These are phyloP conservation scores for Dictyostelium citrinum DNA, from an alignment of 78 protist species.

Conservation along the genomic window DNA sequence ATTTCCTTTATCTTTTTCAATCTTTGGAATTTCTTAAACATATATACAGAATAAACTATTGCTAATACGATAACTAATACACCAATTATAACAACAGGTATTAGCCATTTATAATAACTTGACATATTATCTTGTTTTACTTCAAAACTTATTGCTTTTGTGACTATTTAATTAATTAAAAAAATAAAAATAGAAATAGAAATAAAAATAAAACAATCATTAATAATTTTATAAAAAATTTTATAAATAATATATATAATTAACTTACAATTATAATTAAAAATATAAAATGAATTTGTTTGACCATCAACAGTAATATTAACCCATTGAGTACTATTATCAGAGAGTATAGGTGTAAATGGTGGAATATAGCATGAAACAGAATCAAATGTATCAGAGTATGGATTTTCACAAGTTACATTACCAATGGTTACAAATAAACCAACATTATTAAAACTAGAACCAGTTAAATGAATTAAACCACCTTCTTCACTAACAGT, in stretches of 20 bases:
- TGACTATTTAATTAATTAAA: background rate
- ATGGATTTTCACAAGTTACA: background rate
- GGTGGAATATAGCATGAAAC: background rate
- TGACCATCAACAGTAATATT: background rate
- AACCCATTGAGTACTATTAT: background rate
- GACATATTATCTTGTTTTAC: background rate
- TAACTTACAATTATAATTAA: background rate
- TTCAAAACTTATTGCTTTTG: background rate
- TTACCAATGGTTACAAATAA: background rate
- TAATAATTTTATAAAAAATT: too few relatives aligned
- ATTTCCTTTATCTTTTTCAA: background rate
- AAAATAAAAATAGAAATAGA: background rate
- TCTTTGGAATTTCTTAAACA: background rate
- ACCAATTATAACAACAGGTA: background rate
- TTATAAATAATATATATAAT: too few relatives aligned
- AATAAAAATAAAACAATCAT: background rate
- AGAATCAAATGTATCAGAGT: background rate
- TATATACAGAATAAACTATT: background rate
- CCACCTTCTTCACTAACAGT: background rate
- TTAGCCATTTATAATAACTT: background rate
- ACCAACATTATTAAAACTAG: background rate
- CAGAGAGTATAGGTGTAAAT: background rate
- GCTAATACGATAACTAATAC: background rate
- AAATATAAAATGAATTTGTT: background rate
- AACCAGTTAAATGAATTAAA: background rate